Conservation (phyloP, 768 basidiomycete species). For the Lactifluus piperatus region DNA sequence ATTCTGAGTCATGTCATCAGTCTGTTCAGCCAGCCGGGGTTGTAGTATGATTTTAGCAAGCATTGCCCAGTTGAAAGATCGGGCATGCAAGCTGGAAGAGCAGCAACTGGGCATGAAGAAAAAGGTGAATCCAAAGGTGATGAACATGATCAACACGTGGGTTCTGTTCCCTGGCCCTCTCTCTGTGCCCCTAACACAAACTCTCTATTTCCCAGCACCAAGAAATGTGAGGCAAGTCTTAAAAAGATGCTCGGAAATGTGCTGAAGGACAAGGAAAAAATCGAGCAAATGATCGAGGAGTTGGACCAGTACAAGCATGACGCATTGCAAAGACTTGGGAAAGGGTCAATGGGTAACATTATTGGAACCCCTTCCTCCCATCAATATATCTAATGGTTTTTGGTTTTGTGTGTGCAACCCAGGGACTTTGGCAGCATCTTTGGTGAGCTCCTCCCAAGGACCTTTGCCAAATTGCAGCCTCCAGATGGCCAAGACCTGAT, state of each 20-base stretch:
- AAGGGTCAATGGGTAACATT: constrained; percentile 79
- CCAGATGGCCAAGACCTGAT: constrained; percentile 92
- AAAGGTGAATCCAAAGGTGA: constrained; percentile 94
- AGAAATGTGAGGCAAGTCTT: constrained; percentile 80
- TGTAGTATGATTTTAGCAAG: constrained; percentile 80
- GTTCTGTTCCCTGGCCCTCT: constrained; percentile 22
- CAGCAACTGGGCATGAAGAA: constrained; percentile 85
- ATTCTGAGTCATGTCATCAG: constrained; percentile 5
- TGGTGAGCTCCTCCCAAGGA: constrained; percentile 89
- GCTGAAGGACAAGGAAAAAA: constrained; percentile 88
- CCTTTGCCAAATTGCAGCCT: constrained; percentile 90
- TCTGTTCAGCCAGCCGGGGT: constrained; percentile 71
- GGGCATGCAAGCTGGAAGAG: constrained; percentile 70
- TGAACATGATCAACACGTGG: constrained; percentile 90
- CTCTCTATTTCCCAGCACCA: constrained; percentile 47
- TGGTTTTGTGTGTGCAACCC: background rate
- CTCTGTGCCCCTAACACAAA: background rate
- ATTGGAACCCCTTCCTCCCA: background rate
- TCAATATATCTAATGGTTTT: background rate
- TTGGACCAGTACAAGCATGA: constrained; percentile 92
- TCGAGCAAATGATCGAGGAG: constrained; percentile 87
- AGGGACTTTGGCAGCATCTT: constrained; percentile 98
- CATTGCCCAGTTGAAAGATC: constrained; percentile 48
- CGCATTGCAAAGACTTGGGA: constrained; percentile 92
- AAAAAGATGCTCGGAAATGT: constrained; percentile 86